Evolutionary conservation across 768 basidiomycete species (phyloP).

Genomic region (Podaxis sp.): DNA sequence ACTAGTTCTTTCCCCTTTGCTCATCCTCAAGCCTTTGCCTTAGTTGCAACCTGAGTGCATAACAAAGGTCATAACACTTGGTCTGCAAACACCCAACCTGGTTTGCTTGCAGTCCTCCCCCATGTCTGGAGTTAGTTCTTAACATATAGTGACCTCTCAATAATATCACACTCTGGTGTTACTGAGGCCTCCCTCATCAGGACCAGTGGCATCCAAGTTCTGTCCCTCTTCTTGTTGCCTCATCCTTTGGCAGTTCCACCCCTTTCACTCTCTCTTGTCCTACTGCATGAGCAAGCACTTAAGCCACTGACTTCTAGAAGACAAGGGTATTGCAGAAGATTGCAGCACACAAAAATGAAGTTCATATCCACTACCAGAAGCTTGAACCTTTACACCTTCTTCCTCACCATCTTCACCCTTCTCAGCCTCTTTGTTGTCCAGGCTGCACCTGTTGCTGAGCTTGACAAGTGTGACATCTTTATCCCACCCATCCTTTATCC

Average conservation of each 20-base stretch:
- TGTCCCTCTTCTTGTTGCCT: background rate
- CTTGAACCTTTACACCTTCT: slow-evolving; percentile 5
- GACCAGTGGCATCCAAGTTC: background rate
- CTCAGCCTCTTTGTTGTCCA: slow-evolving; percentile 14
- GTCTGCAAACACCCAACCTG: too few species aligned
- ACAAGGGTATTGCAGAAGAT: background rate
- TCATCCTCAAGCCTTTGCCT: too few species aligned
- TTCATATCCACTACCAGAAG: background rate
- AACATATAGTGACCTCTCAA: background rate
- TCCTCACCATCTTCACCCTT: slow-evolving; percentile 11
- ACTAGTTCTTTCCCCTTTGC: too few species aligned
- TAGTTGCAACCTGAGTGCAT: too few species aligned
- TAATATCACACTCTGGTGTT: background rate
- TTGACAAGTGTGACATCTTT: slow-evolving; percentile 42
- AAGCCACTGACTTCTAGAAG: background rate
- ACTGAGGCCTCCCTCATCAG: background rate
- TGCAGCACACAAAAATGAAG: background rate
- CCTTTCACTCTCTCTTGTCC: background rate
- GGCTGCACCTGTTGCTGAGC: slow-evolving; percentile 17
- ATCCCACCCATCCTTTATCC: slow-evolving; percentile 40
- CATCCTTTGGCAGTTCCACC: background rate
- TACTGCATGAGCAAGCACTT: background rate
- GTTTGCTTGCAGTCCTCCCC: too few species aligned
- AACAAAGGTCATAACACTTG: too few species aligned
- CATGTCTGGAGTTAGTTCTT: too few species aligned